Conservation (phyloP, 2,329 filamentous ascomycete species). For the Harringtonia aguacate region DNA sequence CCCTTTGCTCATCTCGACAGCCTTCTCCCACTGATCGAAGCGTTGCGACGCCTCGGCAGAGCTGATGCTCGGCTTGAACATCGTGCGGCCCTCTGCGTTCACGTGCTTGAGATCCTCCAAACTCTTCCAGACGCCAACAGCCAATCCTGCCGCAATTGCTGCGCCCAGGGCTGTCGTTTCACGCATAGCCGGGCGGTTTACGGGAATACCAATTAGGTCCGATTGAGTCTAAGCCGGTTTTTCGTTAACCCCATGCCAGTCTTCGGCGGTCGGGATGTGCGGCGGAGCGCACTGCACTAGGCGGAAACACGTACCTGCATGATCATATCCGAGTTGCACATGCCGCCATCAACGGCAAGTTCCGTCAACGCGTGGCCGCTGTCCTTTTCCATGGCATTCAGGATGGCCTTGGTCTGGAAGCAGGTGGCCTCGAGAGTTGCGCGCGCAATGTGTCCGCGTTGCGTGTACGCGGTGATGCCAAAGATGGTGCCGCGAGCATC, state of each 20-base stretch:
- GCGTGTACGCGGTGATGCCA: slow-evolving; percentile 76
- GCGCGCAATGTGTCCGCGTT: slow-evolving; percentile 76
- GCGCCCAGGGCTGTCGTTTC: slow-evolving; percentile 85
- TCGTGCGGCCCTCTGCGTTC: slow-evolving; percentile 56
- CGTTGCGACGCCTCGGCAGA: slow-evolving; percentile 25
- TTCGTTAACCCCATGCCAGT: neutral
- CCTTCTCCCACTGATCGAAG: slow-evolving; percentile 43
- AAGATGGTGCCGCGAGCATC: slow-evolving; percentile 84
- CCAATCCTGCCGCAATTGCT: slow-evolving; percentile 81
- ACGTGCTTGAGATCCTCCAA: slow-evolving; percentile 64
- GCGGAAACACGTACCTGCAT: slow-evolving; percentile 49
- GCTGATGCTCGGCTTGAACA: slow-evolving; percentile 57
- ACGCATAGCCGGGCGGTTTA: slow-evolving; percentile 77
- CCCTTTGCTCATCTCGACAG: slow-evolving; percentile 46
- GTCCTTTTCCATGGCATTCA: slow-evolving; percentile 84
- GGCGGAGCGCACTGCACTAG: neutral
- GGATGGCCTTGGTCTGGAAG: slow-evolving; percentile 85
- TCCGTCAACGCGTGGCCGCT: slow-evolving; percentile 63
- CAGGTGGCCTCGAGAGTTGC: slow-evolving; percentile 86
- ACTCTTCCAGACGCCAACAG: slow-evolving; percentile 65
- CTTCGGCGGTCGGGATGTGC: no score
- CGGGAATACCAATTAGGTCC: slow-evolving; percentile 70
- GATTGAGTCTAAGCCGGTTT: slow-evolving; percentile 54
- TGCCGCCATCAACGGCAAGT: slow-evolving; percentile 78
- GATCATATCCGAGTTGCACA: slow-evolving; percentile 78